Evolutionary conservation across 2,329 filamentous ascomycete species (phyloP), one percentile per base, ranked within the genome.

Genomic region (Scedosporium apiospermum): DNA sequence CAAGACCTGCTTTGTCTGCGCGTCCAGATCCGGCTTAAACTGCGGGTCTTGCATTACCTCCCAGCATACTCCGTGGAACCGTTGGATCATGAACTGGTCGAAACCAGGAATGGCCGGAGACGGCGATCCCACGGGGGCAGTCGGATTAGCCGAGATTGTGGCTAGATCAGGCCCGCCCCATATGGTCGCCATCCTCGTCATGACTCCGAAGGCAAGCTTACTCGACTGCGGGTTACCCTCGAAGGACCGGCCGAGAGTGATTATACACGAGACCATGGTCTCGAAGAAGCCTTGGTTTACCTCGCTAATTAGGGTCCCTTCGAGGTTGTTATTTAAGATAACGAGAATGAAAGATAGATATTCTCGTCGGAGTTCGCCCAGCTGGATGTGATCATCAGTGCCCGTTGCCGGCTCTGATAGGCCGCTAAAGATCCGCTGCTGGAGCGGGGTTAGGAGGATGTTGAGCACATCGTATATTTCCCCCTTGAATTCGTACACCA

Each of bases 371-470:
- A 99, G 81, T 75, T 98, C 95, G 16, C 86, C 88, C 61, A 98
- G 83, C 74, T 99, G 93, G 64, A 99, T 96, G 75, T 96, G 92
- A 70, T 99, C 95, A 71, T 99, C 95, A 4, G 95, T 99, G 51
- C 95, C 95, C 0, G 84, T 87, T 38, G 93, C 89, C 16, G 91
- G 88, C 67, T 96, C 91, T 0, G 88, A 87, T 57, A 99, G 81
- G 1, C 92, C 91, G 12, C 85, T 82, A 74, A 97, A 97, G 51
- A 99, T 91, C 57, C 92, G 86, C 71, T 96, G 90, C 57, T 99
- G 79, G 57, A 99, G 85, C 2, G 95, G 93, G 0, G 92, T 93
- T 61, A 99, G 83, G 9, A 99, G 80, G 41, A 90, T 85, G 73
- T 99, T 93, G 49, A 99, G 83, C 44, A 98, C 95, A 58, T 86